Evolutionary conservation across 352 stramenopile genomes (phyloP).

Genomic region (Phytophthora pistaciae): DNA sequence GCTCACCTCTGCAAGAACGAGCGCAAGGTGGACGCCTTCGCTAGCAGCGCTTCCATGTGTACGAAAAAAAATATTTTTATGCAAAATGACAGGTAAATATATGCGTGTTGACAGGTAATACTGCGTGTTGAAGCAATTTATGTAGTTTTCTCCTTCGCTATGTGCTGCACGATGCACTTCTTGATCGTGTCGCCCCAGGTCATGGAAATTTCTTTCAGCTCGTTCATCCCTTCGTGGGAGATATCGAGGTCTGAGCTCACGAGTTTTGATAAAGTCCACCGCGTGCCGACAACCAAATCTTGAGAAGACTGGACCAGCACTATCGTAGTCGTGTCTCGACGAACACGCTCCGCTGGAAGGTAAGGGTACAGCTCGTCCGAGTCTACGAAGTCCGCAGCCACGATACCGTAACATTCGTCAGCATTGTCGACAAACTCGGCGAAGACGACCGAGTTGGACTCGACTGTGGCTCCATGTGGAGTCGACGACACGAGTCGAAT

Average conservation of each 20-base stretch:
- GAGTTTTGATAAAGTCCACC: slow-evolving; percentile 28
- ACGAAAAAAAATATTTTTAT: not conserved
- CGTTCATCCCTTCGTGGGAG: slow-evolving; percentile 12
- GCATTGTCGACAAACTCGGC: slow-evolving; percentile 21
- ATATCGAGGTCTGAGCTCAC: slow-evolving; percentile 19
- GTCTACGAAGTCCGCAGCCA: slow-evolving; percentile 43
- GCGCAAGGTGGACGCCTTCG: slow-evolving; percentile 40
- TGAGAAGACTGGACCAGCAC: slow-evolving; percentile 15
- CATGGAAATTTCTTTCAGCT: slow-evolving; percentile 27
- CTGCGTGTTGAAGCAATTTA: not conserved
- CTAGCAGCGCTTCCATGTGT: slow-evolving; percentile 48
- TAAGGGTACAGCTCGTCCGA: slow-evolving; percentile 52
- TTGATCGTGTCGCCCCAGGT: slow-evolving; percentile 32
- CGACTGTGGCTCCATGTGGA: slow-evolving; percentile 11
- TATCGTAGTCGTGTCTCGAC: slow-evolving; percentile 39
- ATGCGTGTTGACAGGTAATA: not conserved
- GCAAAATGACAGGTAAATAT: not conserved
- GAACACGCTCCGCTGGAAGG: slow-evolving; percentile 25
- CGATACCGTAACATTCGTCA: slow-evolving; percentile 14
- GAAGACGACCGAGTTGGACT: slow-evolving; percentile 32
- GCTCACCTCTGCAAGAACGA: slow-evolving; percentile 49
- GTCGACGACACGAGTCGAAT: slow-evolving; percentile 47
- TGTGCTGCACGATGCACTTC: slow-evolving; percentile 23
- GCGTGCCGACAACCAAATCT: slow-evolving; percentile 25
- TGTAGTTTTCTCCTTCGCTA: slow-evolving; percentile 8